Percentiles rank a stretch among this genome's conserved stretches.
These are phyloP conservation scores for Chytriomyces hyalinus DNA, from an alignment of 192 early-diverging fungal species.

Conservation along the genomic window DNA sequence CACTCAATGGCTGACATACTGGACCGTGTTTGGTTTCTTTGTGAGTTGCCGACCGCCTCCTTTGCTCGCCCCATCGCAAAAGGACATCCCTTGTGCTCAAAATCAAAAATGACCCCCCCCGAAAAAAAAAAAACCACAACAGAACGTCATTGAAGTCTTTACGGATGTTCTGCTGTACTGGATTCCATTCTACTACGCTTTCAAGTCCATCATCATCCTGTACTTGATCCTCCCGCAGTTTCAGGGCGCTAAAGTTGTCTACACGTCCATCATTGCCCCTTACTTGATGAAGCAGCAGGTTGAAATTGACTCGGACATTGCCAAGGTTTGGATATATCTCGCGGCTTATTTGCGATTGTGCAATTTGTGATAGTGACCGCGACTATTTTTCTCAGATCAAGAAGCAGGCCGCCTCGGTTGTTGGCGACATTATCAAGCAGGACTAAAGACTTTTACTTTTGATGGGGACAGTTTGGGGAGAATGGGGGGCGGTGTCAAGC, in stretches of 20 bases:
- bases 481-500: too few relatives aligned
- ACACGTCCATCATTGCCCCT: conserved; percentile 75
- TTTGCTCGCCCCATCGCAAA: not conserved
- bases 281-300: conserved; percentile 63
- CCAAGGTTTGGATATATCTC: conserved; percentile 32
- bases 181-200: conserved; percentile 80
- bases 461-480: too few relatives aligned
- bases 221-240: conserved; percentile 83
- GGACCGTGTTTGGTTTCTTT: conserved; percentile 86
- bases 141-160: conserved; percentile 87
- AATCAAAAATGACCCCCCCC: too few relatives aligned
- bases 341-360: not conserved
- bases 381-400: not conserved
- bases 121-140: not conserved
- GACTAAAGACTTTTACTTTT: not conserved
- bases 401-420: not conserved
- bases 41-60: not conserved
- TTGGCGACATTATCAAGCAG: not conserved
- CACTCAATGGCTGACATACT: conserved; percentile 71
- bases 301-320: conserved; percentile 50
- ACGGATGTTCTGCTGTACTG: conserved; percentile 88
- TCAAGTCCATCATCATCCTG: conserved; percentile 87
- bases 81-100: not conserved
- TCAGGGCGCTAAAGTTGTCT: conserved; percentile 82
- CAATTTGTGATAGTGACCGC: not conserved